A percentile compares a stretch with the other conserved stretches of the same genome.
These are phyloP conservation scores for Amyloporia xantha DNA, from an alignment of 768 basidiomycete genomes.

Conservation along the genomic window DNA sequence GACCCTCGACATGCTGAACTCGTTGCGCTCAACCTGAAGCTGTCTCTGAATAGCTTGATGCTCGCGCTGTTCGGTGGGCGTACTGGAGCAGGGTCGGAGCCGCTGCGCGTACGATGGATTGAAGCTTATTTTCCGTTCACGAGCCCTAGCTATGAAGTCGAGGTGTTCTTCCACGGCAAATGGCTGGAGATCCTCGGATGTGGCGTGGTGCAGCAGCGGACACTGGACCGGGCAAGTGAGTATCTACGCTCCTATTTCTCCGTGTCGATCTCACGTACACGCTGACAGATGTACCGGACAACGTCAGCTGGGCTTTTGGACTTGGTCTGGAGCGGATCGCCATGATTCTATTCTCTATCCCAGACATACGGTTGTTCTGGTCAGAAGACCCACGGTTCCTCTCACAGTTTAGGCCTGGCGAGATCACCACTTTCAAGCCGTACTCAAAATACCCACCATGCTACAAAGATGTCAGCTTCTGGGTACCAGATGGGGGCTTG, in stretches of 20 bases:
- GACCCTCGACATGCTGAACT: conserved; percentile 66
- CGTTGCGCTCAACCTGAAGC: conserved; percentile 81
- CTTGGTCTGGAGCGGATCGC: conserved; percentile 95
- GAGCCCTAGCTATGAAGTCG: conserved; percentile 95
- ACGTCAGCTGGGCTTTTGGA: conserved; percentile 97
- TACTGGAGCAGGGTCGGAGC: conserved; percentile 49
- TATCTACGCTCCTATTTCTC: conserved; percentile 9
- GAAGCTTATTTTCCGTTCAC: conserved; percentile 99
- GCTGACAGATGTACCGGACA: conserved; percentile 59
- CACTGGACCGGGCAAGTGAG: conserved; percentile 81
- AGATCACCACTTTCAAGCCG: conserved; percentile 78
- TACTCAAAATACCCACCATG: conserved; percentile 92
- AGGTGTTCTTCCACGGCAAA: conserved; percentile 91
- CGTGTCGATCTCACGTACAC: background rate
- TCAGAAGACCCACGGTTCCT: conserved; percentile 82
- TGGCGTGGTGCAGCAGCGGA: conserved; percentile 87
- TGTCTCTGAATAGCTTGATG: conserved; percentile 82
- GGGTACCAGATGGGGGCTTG: conserved; percentile 55
- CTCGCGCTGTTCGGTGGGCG: conserved; percentile 70
- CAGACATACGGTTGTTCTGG: conserved; percentile 99
- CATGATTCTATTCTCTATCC: conserved; percentile 95
- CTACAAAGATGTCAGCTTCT: conserved; percentile 95
- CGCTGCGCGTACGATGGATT: conserved; percentile 91
- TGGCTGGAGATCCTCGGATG: conserved; percentile 97
- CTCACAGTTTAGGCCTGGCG: conserved; percentile 72